phyloP scores from a whole-genome alignment of 176 grass and related monocot species.

The Aegilops longissima region DNA sequence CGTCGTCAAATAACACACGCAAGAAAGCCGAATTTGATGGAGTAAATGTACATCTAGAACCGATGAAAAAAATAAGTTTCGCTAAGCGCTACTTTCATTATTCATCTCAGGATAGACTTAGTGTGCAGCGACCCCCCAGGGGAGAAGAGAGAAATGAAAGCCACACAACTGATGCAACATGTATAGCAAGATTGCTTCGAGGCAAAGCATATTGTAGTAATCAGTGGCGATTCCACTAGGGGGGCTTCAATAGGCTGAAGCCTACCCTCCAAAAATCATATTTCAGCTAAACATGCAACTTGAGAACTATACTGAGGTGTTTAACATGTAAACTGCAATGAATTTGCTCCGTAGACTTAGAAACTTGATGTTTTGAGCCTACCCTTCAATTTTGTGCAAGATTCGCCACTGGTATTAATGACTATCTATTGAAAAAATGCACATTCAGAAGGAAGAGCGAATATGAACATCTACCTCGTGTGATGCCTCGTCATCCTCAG shows the following conservation, averaged over 20 bases:
- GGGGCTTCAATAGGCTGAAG: no score
- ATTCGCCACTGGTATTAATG: no score
- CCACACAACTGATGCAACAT: neutral
- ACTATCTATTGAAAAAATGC: neutral
- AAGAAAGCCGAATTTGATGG: neutral
- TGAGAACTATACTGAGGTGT: no score
- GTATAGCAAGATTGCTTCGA: neutral
- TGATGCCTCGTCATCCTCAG: neutral
- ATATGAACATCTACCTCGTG: conserved; percentile 12
- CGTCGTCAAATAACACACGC: neutral
- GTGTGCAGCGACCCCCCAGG: neutral
- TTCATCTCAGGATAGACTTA: neutral
- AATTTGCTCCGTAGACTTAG: no score
- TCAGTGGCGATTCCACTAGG: no score
- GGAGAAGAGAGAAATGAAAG: neutral
- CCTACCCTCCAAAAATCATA: no score
- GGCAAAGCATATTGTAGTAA: neutral
- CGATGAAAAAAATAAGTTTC: neutral
- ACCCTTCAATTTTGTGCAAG: no score
- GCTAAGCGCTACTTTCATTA: neutral
- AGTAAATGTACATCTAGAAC: neutral
- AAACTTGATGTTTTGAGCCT: no score
- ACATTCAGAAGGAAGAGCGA: neutral
- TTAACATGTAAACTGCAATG: no score
- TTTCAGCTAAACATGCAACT: no score